Evolutionary conservation across 164 flowering plant genomes (phyloP), one percentile per base, ranked within the genome.

Genomic region (Vitis riparia): DNA sequence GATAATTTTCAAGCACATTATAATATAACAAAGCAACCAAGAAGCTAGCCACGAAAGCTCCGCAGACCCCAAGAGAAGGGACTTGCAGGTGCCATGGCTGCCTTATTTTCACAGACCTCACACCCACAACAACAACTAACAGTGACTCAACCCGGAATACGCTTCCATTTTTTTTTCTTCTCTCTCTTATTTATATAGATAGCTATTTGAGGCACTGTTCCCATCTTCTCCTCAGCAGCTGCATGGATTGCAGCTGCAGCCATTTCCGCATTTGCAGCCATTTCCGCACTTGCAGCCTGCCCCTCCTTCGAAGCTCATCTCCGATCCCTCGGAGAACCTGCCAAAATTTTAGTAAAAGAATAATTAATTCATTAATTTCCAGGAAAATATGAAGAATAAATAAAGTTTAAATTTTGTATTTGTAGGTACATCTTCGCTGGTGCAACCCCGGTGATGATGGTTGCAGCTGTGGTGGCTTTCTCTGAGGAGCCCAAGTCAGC

Each of bases 231-330:
- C n/a, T 62, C 48, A 17, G 23, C 76, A 72, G 58, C 5, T 67
- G 69, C 80, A 73, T 4, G 77, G 53, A 59, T 68, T 57, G 49
- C 80, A 77, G 58, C 11, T 70, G 80, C 77, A 77, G 80, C 23
- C 69, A 23, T 65, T 48, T 55, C 77, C 80, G 44, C 44, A 63
- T 74, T 6, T 6, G 44, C 44, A 37, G 44, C 44, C 44, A 37
- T 37, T 37, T 37, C 44, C 44, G 44, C 44, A 77, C 62, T 66
- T 65, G 74, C 80, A 69, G 65, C 71, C 73, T 30, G 65, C 44
- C 62, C 70, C 79, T 13, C 66, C 59, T 63, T 65, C 73, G 15
- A 37, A 63, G 75, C 62, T 70, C 75, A 23, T 67, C 78, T 70
- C 77, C 3, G 75, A 57, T 47, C 58, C 69, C 67, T 78, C 81